These are phyloP conservation scores for Sporothrix globosa DNA, from an alignment of 2,329 filamentous ascomycete genomes.

Conservation along the genomic window DNA sequence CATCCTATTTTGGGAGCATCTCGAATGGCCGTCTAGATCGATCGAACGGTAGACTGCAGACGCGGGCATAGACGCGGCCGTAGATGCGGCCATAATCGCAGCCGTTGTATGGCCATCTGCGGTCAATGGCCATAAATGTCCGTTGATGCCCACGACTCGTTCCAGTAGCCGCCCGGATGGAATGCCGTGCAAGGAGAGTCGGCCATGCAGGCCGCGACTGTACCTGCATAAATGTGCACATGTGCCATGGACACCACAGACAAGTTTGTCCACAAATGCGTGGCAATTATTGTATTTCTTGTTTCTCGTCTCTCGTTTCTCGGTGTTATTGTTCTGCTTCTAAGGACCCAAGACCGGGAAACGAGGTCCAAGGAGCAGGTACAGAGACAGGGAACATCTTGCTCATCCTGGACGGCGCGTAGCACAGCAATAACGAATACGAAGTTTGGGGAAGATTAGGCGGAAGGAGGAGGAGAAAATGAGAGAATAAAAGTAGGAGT, in stretches of 20 bases:
- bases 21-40: conserved; percentile 8
- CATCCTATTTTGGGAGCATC: conserved; percentile 19
- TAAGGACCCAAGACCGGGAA: not conserved
- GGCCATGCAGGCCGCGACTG: not conserved
- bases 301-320: conserved; percentile 12
- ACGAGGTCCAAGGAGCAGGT: not conserved
- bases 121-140: not conserved
- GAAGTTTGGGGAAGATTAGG: not conserved
- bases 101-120: not conserved
- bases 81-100: not conserved
- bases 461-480: not conserved
- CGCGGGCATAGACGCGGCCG: not conserved
- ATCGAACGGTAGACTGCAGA: conserved; percentile 4
- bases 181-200: not conserved
- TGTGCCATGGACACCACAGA: not conserved
- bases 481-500: not conserved
- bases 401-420: not conserved
- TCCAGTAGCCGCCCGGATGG: conserved; percentile 23
- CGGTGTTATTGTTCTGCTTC: not conserved
- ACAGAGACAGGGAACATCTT: not conserved
- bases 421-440: conserved; percentile 20
- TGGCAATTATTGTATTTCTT: not conserved
- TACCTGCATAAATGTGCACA: not conserved
- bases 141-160: not conserved
- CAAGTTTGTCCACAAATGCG: not conserved